Conservation (phyloP, 371 early-diverging fungal species). For the Smittium mucronatum region DNA sequence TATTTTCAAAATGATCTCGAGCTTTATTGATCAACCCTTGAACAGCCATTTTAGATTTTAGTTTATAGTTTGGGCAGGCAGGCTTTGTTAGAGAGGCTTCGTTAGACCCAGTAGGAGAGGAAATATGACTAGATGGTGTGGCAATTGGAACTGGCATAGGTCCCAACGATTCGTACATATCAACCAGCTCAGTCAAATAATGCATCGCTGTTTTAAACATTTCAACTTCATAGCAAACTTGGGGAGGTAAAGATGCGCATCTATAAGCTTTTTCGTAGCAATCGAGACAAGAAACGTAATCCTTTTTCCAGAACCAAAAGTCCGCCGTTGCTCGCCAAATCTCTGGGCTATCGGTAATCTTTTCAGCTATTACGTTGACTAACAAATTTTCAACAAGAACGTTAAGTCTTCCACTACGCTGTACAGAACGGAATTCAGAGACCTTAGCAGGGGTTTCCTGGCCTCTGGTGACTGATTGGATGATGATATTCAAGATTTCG, state of each 20-base stretch:
- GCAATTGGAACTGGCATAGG: constrained; percentile 22
- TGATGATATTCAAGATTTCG: constrained; percentile 54
- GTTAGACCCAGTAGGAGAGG: background rate
- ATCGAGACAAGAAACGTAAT: constrained; percentile 56
- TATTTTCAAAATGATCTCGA: constrained; percentile 55
- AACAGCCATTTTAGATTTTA: constrained; percentile 65
- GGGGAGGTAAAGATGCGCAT: constrained; percentile 53
- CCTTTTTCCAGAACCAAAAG: constrained; percentile 53
- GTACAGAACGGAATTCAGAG: constrained; percentile 13
- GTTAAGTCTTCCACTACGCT: background rate
- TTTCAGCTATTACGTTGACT: constrained; percentile 47
- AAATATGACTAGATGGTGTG: constrained; percentile 14
- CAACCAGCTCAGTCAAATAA: constrained; percentile 57
- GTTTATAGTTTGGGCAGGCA: constrained; percentile 77
- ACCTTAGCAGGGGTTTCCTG: constrained; percentile 11
- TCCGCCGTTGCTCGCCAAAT: constrained; percentile 65
- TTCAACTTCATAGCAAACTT: constrained; percentile 43
- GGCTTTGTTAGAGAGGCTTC: constrained; percentile 21
- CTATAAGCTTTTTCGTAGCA: constrained; percentile 73
- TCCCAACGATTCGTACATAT: constrained; percentile 61
- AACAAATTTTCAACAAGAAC: constrained; percentile 36
- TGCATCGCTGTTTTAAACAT: constrained; percentile 56
- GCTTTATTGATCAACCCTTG: constrained; percentile 71
- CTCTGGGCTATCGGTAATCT: constrained; percentile 57
- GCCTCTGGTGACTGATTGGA: constrained; percentile 40